A percentile compares a stretch with the other conserved stretches of the same genome.
Evolutionary conservation across 148 eudicot genomes (phyloP).

Genomic region (Euryodendron excelsum): DNA sequence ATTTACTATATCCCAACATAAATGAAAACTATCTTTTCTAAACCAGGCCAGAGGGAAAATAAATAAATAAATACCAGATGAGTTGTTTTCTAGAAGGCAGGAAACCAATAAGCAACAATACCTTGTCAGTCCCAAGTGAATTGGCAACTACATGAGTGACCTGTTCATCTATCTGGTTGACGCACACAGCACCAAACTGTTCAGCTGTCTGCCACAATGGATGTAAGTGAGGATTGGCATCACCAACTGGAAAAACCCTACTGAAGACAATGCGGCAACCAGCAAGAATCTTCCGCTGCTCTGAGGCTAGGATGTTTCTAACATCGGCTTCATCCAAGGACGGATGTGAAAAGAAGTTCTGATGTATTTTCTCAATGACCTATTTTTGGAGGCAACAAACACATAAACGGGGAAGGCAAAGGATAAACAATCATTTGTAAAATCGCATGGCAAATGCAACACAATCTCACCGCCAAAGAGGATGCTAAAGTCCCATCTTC

Average conservation of each 20-base stretch:
- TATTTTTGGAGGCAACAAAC: constrained; percentile 32
- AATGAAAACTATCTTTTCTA: background rate
- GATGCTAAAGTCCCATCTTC: constrained; percentile 95
- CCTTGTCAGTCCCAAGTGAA: constrained; percentile 94
- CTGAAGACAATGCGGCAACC: constrained; percentile 92
- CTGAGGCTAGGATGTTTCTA: constrained; percentile 86
- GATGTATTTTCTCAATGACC: constrained; percentile 92
- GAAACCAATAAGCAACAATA: constrained; percentile 22
- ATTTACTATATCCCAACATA: background rate
- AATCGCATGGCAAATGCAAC: background rate
- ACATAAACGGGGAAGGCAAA: constrained; percentile 7
- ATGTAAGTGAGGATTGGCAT: constrained; percentile 78
- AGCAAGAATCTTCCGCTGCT: constrained; percentile 71
- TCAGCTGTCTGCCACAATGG: constrained; percentile 97
- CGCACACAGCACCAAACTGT: constrained; percentile 97
- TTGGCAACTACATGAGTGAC: constrained; percentile 98
- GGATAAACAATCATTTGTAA: constrained; percentile 9
- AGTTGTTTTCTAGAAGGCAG: background rate
- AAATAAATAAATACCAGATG: background rate
- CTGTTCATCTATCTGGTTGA: constrained; percentile 79
- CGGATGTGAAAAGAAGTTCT: constrained; percentile 59
- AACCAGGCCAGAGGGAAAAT: background rate
- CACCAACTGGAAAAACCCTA: constrained; percentile 89
- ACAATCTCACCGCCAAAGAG: constrained; percentile 66
- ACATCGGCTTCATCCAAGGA: constrained; percentile 90